Evolutionary conservation across 306 rosid genomes (phyloP).

Genomic region (Argentina anserina): DNA sequence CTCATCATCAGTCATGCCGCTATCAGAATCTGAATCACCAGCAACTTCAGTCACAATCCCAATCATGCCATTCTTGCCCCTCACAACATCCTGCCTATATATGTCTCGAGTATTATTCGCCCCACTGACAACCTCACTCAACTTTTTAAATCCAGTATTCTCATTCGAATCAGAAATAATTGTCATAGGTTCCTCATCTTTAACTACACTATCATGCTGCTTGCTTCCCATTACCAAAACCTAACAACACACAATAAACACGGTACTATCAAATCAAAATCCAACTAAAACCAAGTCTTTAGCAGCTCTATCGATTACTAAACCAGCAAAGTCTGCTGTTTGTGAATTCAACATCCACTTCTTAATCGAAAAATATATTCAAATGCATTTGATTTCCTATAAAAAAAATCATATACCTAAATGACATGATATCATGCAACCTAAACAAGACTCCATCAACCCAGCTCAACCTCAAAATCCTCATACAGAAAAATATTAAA

Average conservation of each 20-base stretch:
- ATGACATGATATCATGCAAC: background rate
- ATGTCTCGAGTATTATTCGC: slow-evolving; percentile 37
- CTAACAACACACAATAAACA: slow-evolving; percentile 18
- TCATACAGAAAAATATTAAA: too few species aligned
- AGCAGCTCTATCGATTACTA: background rate
- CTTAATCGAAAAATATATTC: background rate
- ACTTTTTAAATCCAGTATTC: slow-evolving; percentile 43
- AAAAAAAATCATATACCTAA: background rate
- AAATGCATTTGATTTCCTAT: background rate
- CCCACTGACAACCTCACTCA: slow-evolving; percentile 27
- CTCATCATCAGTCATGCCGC: slow-evolving; percentile 63
- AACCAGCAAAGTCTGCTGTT: background rate
- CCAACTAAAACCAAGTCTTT: slow-evolving; percentile 19
- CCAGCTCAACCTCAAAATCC: background rate
- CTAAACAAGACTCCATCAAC: background rate
- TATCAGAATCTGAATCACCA: slow-evolving; percentile 86
- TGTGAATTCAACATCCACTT: background rate
- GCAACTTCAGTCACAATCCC: slow-evolving; percentile 92
- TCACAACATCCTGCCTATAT: slow-evolving; percentile 85
- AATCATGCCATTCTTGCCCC: slow-evolving; percentile 47
- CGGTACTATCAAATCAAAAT: slow-evolving; percentile 22
- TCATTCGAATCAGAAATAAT: slow-evolving; percentile 26
- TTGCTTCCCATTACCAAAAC: slow-evolving; percentile 57
- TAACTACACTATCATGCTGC: slow-evolving; percentile 32
- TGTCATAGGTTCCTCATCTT: slow-evolving; percentile 36